Base-by-base conservation (phyloP, 192 early-diverging fungal genomes). In the Dissophora globulifera region DNA sequence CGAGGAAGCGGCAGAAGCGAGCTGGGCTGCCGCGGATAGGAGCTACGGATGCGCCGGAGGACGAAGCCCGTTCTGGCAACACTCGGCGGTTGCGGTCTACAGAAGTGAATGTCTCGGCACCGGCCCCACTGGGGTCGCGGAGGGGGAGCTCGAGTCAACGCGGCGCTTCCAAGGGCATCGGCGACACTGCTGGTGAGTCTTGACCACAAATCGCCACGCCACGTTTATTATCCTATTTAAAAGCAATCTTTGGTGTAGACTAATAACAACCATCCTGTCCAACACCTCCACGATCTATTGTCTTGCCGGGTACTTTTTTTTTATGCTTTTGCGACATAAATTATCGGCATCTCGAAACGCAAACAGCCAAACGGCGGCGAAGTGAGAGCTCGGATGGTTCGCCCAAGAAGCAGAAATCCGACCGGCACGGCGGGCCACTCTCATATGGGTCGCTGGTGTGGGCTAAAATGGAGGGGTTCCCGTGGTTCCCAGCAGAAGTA, bases 401-500 rank as follows among this genome's bases (percentile, higher is more conserved):
- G 17, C 46, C 35, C 9, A 63, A 48, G 62, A 56, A 64, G 59
- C 3, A 43, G 68, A 32, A 52, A 17, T 40, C 55, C 3, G 49
- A 58, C 20, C 15, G 55, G 11, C 46, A 48, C 11, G 17, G 56
- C 23, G 35, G 32, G 31, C 52, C 29, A 26, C 47, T 53, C 20
- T 31, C 63, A 1, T 58, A 45, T 29, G 80, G 67, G 11, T 58
- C 60, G 0, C 43, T 87, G 31, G 85, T 87, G 1, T 87, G 85
- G 85, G 85, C 85, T 13, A 81, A 79, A 41, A 82, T 87, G 47
- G 57, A 60, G 49, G 83, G 85, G 8, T 87, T 82, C 53, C 85
- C 85, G n/a, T 70, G 75, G 43, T 82, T 84, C 50, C 85, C 85
- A 42, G 83, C 81, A 42, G 70, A 74, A 53, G 85, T 86, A 81